Conservation (phyloP, 2,329 filamentous ascomycete species). For the Periglandula ipomoeae region DNA sequence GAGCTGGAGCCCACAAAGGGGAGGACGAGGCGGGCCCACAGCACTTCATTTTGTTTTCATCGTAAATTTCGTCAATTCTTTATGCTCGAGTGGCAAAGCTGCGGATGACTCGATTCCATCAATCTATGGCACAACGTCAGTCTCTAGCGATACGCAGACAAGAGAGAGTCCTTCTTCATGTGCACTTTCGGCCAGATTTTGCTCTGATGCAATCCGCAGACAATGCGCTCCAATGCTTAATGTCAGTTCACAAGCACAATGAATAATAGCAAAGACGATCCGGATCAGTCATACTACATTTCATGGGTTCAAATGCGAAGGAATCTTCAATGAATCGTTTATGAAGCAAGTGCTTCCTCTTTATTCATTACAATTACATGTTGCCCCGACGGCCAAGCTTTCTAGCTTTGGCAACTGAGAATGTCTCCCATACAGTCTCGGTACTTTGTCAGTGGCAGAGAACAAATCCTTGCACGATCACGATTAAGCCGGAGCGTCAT, state of each 20-base stretch:
- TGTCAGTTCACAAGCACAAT: too few relatives aligned
- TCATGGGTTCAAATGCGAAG: too few relatives aligned
- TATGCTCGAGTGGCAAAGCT: too few relatives aligned
- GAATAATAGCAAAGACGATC: too few relatives aligned
- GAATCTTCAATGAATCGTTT: too few relatives aligned
- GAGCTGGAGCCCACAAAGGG: background rate
- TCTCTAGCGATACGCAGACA: too few relatives aligned
- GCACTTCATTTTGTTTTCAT: background rate
- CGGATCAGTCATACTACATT: background rate
- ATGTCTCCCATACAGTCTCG: slow-evolving; percentile 61
- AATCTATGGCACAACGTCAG: too few relatives aligned
- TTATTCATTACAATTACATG: slow-evolving; percentile 9
- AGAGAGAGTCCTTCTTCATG: too few relatives aligned
- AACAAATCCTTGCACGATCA: slow-evolving; percentile 57
- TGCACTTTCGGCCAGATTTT: too few relatives aligned
- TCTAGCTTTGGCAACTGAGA: slow-evolving; percentile 53
- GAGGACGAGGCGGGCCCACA: background rate
- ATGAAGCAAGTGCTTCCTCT: slow-evolving; percentile 5
- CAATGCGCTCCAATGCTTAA: too few relatives aligned
- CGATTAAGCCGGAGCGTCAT: slow-evolving; percentile 99
- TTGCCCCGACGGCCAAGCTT: slow-evolving; percentile 47
- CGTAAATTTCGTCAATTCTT: background rate
- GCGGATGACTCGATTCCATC: too few relatives aligned
- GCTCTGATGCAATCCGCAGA: too few relatives aligned
- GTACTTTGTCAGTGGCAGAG: slow-evolving; percentile 78